phyloP scores from a whole-genome alignment of 164 flowering plant genomes.

The Echeveria elegans region DNA sequence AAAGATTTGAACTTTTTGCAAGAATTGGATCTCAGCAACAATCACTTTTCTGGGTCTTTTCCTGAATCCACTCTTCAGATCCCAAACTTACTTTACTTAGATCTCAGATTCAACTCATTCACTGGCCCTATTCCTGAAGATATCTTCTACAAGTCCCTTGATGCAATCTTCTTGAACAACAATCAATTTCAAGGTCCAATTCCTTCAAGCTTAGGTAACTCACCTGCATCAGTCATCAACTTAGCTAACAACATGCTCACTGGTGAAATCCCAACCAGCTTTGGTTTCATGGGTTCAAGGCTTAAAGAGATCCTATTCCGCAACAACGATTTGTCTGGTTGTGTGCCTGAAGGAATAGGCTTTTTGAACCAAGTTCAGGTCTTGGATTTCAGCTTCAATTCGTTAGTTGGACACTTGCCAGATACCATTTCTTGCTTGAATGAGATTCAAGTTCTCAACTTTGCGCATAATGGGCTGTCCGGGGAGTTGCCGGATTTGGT shows the following conservation, averaged over 20 bases:
- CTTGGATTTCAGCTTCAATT: conserved; percentile 72
- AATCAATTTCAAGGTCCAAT: conserved; percentile 8
- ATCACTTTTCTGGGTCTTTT: conserved; percentile 5
- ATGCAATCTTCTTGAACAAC: conserved; percentile 7
- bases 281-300: conserved; percentile 3
- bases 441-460: conserved; percentile 60
- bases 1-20: not conserved
- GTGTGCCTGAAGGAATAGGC: not conserved
- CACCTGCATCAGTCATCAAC: conserved; percentile 9
- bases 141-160: not conserved
- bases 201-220: conserved; percentile 1
- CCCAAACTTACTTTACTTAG: conserved; percentile 6
- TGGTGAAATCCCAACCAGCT: conserved; percentile 6
- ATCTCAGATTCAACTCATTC: conserved; percentile 7
- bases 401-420: conserved; percentile 73
- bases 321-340: not conserved
- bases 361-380: conserved; percentile 18
- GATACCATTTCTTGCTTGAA: conserved; percentile 61
- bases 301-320: conserved; percentile 13
- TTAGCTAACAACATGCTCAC: conserved; percentile 6
- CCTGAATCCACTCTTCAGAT: conserved; percentile 2
- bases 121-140: conserved; percentile 5
- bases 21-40: conserved; percentile 9
- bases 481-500: conserved; percentile 62
- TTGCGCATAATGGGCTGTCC: conserved; percentile 65